phyloP scores from a whole-genome alignment of 169 alveolate species.

The Eimeria sp. region DNA sequence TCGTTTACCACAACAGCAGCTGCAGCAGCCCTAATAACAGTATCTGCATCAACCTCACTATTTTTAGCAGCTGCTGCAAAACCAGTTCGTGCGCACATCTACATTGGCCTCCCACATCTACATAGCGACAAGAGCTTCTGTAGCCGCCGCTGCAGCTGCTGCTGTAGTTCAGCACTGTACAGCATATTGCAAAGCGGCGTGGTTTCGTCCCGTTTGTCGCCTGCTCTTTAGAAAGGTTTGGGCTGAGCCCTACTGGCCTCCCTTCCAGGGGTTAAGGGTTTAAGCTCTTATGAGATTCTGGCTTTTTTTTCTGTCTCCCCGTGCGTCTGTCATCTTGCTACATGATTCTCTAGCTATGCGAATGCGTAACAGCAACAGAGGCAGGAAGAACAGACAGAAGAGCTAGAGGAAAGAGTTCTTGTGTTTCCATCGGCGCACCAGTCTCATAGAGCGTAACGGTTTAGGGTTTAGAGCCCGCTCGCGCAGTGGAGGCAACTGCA shows the following conservation, averaged over 20 bases:
- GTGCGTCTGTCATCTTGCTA: background rate
- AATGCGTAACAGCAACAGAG: background rate
- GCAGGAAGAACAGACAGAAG: background rate
- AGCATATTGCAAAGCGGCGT: background rate
- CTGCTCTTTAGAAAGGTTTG: background rate
- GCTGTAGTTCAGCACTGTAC: slow-evolving; percentile 6
- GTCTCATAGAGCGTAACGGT: background rate
- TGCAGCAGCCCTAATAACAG: slow-evolving; percentile 11
- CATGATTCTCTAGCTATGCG: background rate
- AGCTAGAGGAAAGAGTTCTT: background rate
- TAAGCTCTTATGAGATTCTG: background rate
- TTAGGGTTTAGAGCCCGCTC: background rate
- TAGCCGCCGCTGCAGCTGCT: slow-evolving; percentile 20
- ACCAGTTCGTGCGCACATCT: background rate
- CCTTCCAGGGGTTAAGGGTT: background rate
- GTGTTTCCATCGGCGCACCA: background rate
- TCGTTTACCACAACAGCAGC: background rate
- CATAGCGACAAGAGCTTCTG: background rate
- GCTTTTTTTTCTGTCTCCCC: background rate
- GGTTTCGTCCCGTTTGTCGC: background rate
- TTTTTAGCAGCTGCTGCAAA: slow-evolving; percentile 20
- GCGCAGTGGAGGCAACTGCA: slow-evolving; percentile 52
- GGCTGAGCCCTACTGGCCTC: slow-evolving; percentile 13
- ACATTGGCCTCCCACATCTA: background rate
- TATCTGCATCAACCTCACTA: background rate